Evolutionary conservation across 495 filamentous ascomycete species (phyloP).

Genomic region (Durotheca rogersii): DNA sequence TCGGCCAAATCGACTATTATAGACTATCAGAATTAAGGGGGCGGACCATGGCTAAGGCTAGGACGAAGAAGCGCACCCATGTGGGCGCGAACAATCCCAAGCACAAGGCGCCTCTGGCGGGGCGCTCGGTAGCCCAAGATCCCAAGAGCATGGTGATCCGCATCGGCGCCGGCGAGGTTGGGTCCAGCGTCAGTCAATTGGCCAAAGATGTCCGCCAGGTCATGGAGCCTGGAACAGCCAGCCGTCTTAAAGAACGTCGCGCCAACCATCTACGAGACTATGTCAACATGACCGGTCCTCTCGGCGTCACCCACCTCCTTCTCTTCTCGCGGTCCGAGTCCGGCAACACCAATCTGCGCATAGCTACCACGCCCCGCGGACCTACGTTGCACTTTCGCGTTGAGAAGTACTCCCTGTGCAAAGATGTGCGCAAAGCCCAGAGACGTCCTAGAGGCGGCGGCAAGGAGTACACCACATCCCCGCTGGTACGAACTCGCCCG

Average conservation of each 20-base stretch:
- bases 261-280: constrained; percentile 90
- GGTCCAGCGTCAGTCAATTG: constrained; percentile 85
- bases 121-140: constrained; percentile 50
- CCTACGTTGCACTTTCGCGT: constrained; percentile 93
- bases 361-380: constrained; percentile 85
- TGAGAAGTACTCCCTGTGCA: constrained; percentile 93
- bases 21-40: too few species aligned
- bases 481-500: constrained; percentile 59
- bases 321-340: constrained; percentile 88
- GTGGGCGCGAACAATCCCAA: constrained; percentile 65
- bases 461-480: constrained; percentile 79
- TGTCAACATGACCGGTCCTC: constrained; percentile 89
- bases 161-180: constrained; percentile 91
- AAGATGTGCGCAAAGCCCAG: constrained; percentile 78
- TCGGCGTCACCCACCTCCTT: constrained; percentile 91
- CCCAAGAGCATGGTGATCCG: constrained; percentile 99
- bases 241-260: constrained; percentile 82
- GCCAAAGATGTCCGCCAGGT: constrained; percentile 87
- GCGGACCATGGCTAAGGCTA: constrained; percentile 79
- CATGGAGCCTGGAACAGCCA: constrained; percentile 94
- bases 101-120: constrained; percentile 29
- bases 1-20: too few species aligned
- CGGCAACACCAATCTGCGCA: constrained; percentile 88
- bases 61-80: constrained; percentile 90
- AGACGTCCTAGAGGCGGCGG: constrained; percentile 77